Evolutionary conservation across 1,139 yeast genomes (phyloP), one percentile per base, ranked within the genome.

Genomic region (Kurtzmaniella quercitrusa): DNA sequence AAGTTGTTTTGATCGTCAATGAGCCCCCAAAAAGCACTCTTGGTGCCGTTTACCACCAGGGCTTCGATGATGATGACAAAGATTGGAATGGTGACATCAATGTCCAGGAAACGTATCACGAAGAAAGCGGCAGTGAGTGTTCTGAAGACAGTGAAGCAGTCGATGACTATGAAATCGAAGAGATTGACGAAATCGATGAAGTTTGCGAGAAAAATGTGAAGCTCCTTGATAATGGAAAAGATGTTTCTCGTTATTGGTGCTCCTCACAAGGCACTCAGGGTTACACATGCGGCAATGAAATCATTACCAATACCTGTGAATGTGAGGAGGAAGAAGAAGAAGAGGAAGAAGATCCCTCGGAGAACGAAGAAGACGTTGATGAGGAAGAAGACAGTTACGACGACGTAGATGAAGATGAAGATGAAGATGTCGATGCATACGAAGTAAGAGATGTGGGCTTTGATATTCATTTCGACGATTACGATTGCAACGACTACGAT

Each of bases 291-390:
- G n/a, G n/a, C n/a, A n/a, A n/a, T n/a, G n/a, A n/a, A n/a, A n/a
- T n/a, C n/a, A n/a, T 45, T 9, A 46, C 42, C 27, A 55, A 55
- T 29, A 45, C 40, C 21, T 40, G 46, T 38, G 40, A 43, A 34
- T 17, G 39, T 10, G 36, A 25, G 11, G 34, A 34, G 11, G 39
- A 34, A 8, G 40, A 52, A 46, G 43, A 27, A 34, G 33, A 42
- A 37, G 34, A 16, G 17, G 43, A 27, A 34, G 33, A 42, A 37
- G 34, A 16, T 16, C 12, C 3, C 16, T 7, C 23, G 23, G 23
- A 21, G 23, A 48, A 46, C 2, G 47, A 41, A 15, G 43, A 41
- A 15, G 43, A 29, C 7, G 40, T 29, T n/a, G 47, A 39, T 17
- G 39, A 15, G 25, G 49, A 41, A 10, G 39, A 39, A 18, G 45